Base-by-base conservation (phyloP, 139 green algal species). In the Closterium sp. region DNA sequence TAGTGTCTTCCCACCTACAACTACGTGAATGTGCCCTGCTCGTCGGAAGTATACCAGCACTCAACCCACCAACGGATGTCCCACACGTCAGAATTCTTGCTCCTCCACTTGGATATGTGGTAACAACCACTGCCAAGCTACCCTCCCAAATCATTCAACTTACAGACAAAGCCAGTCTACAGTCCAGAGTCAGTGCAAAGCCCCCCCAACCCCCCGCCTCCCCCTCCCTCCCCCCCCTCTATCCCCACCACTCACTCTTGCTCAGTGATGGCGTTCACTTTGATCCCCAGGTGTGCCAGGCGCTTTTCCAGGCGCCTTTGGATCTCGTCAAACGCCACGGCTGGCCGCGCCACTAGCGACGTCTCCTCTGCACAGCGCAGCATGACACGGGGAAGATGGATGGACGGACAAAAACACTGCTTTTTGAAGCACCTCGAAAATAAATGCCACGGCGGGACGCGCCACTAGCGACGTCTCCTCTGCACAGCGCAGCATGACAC, bases 401-500 rank as follows among this genome's bases (percentile, higher is more conserved):
- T 5, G 42, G 42, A 62, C 2, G 62, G n/a, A n/a, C n/a, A n/a
- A n/a, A n/a, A n/a, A n/a, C n/a, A n/a, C n/a, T n/a, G n/a, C n/a
- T n/a, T n/a, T n/a, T n/a, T n/a, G n/a, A n/a, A n/a, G n/a, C n/a
- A n/a, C n/a, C n/a, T n/a, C n/a, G n/a, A n/a, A n/a, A n/a, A n/a
- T 13, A 88, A 99, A 99, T 28, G 94, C 94, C 17, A 99, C 92
- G 2, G 97, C 97, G 29, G 98, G 98, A 1, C 97, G 96, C 0
- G 98, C 97, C 86, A 99, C 98, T 85, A 99, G 95, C 1, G 96
- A 98, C 0, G 98, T 99, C 96, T 99, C 98, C 94, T 99, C 98
- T 94, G 92, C 42, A 89, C 11, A 19, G 31, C 21, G 30, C 11
- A 42, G 38, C 62, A 79, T 24, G 62, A 13, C 17, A 27, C 13